These are phyloP conservation scores for Mycena leptocephala DNA, from an alignment of 768 basidiomycete species.

Conservation along the genomic window DNA sequence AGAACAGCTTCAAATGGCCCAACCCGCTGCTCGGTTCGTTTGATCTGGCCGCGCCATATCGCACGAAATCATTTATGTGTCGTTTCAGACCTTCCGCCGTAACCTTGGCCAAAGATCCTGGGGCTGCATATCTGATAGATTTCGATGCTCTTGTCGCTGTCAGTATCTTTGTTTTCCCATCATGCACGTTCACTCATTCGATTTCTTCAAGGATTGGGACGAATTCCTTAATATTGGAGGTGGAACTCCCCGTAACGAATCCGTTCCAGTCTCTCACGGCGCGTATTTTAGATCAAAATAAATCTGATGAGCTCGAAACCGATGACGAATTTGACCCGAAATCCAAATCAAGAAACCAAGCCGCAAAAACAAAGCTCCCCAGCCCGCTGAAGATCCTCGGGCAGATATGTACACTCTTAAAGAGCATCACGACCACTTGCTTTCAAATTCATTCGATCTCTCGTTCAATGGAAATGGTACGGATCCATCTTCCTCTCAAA, in stretches of 20 bases:
- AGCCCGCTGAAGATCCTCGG: slow-evolving; percentile 61
- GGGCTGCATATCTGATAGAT: slow-evolving; percentile 65
- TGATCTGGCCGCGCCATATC: not conserved
- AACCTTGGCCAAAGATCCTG: slow-evolving; percentile 69
- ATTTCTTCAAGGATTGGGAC: slow-evolving; percentile 71
- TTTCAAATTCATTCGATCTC: slow-evolving; percentile 77
- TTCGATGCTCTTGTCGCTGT: slow-evolving; percentile 80
- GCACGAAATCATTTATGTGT: slow-evolving; percentile 1
- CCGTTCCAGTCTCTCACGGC: not conserved
- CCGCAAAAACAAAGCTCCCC: slow-evolving; percentile 45
- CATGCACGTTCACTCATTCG: not conserved
- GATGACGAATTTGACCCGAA: slow-evolving; percentile 71
- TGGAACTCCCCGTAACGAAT: slow-evolving; percentile 26
- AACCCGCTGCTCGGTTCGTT: slow-evolving; percentile 74
- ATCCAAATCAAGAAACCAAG: slow-evolving; percentile 45
- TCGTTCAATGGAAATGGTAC: slow-evolving; percentile 64
- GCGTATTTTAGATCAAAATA: slow-evolving; percentile 7
- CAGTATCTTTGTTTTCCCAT: slow-evolving; percentile 39
- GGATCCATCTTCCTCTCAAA: slow-evolving; percentile 72
- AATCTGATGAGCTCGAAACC: slow-evolving; percentile 47
- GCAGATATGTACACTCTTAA: slow-evolving; percentile 76
- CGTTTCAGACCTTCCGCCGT: slow-evolving; percentile 63
- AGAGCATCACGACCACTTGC: slow-evolving; percentile 78
- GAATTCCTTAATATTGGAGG: slow-evolving; percentile 69
- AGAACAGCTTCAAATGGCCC: slow-evolving; percentile 79